Evolutionary conservation across 495 filamentous ascomycete genomes (phyloP).

Genomic region (Penicillium simplicissimum): DNA sequence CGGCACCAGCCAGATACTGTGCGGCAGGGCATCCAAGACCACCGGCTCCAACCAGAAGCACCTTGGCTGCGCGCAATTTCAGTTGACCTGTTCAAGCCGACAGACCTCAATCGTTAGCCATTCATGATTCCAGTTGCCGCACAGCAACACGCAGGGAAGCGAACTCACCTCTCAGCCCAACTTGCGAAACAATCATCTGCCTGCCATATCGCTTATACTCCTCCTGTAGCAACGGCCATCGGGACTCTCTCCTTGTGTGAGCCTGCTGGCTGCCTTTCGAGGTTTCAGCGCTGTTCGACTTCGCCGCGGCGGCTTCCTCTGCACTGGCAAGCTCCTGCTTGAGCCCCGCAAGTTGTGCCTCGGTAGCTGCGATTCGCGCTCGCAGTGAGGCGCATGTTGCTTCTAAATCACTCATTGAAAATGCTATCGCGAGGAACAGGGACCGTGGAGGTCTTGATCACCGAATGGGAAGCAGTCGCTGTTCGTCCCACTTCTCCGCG

Average conservation of each 20-base stretch:
- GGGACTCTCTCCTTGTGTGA: constrained; percentile 23
- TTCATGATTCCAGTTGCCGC: background rate
- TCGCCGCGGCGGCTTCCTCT: constrained; percentile 34
- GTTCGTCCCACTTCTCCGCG: constrained; percentile 7
- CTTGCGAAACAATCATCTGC: constrained; percentile 85
- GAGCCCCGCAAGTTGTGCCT: constrained; percentile 37
- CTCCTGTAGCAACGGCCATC: constrained; percentile 62
- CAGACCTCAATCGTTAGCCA: background rate
- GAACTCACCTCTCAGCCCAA: constrained; percentile 71
- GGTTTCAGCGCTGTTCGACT: constrained; percentile 7
- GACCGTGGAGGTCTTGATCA: too few relatives aligned
- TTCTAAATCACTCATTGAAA: constrained; percentile 27
- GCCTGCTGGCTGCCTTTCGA: constrained; percentile 4
- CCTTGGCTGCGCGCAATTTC: constrained; percentile 63
- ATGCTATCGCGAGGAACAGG: background rate
- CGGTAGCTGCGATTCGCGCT: constrained; percentile 42
- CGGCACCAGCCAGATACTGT: constrained; percentile 84
- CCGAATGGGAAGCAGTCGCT: background rate
- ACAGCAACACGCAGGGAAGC: background rate
- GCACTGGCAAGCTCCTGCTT: constrained; percentile 40
- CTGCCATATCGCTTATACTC: constrained; percentile 87
- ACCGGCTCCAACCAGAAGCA: constrained; percentile 89
- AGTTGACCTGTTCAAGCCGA: constrained; percentile 65
- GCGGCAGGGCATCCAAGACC: constrained; percentile 92
- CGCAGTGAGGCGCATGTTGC: constrained; percentile 41